Base-by-base conservation (phyloP, 768 basidiomycete species). In the Sutorius australiensis region DNA sequence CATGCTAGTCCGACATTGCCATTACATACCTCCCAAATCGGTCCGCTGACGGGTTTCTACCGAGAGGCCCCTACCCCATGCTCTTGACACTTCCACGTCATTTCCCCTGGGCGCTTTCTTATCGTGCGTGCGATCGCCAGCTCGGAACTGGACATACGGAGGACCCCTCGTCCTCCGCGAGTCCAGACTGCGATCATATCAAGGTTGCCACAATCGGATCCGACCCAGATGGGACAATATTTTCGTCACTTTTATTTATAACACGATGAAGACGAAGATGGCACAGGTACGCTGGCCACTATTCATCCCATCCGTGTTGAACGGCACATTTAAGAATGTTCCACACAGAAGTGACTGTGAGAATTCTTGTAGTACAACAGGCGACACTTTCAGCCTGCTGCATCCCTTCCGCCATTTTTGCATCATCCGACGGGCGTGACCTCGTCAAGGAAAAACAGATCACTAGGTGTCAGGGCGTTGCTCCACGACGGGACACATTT, bases 31-130 rank as follows among this genome's bases (percentile, higher is more conserved):
- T 46, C 16, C 44, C 50, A 45, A 62, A 51, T 36, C 19, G 9
- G 50, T 38, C 27, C 28, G 13, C 39, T 36, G 31, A 37, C 48
- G 45, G 11, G 44, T 53, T 48, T 51, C 32, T 54, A 27, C 40
- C 12, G n/a, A 16, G 13, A 16, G 32, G n/a, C n/a, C 31, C 12
- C 46, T 33, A 21, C 37, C 52, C 55, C 52, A 47, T 46, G 33
- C 17, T 12, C 6, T 11, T 64, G 62, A 61, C 62, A 55, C 37
- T 45, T 62, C 32, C 53, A 64, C 64, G 53, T 64, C 63, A 65
- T 55, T 33, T 37, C 45, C 47, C 41, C 30, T 49, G 48, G 34
- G 28, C 31, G 31, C 42, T 45, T 53, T 56, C 51, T 59, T 62
- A 62, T 59, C 54, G 46, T 45, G 32, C 50, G 42, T 42, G 52